Evolutionary conservation across 371 early-diverging fungal species (phyloP).

Genomic region (Saksenaea vasiformis): DNA sequence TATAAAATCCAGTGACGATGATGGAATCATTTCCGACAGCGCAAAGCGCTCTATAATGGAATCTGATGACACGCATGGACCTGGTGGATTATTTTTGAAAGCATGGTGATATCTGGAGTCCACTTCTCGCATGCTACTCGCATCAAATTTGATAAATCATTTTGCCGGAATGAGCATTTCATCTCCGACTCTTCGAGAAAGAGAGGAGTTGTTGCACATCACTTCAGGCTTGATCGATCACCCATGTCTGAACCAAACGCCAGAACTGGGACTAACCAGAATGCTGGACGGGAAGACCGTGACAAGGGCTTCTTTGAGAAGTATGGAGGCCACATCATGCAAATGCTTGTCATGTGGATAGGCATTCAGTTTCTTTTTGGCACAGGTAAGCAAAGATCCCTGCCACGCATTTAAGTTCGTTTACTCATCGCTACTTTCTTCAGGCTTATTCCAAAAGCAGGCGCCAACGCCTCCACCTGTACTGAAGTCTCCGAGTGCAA

Average conservation of each 20-base stretch:
- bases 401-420: neutral
- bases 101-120: too few species aligned
- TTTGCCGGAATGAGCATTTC: too few species aligned
- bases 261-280: slow-evolving; percentile 3
- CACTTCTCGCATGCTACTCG: too few species aligned
- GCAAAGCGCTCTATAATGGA: too few species aligned
- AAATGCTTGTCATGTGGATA: slow-evolving; percentile 44
- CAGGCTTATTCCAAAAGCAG: neutral
- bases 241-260: neutral
- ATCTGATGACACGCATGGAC: too few species aligned
- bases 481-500: neutral
- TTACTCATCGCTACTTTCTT: neutral
- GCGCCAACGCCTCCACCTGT: slow-evolving; percentile 4
- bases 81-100: too few species aligned
- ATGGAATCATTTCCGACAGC: too few species aligned
- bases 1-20: too few species aligned
- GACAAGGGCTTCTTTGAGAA: slow-evolving; percentile 36
- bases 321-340: slow-evolving; percentile 37
- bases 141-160: too few species aligned
- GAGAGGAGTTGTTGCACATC: too few species aligned
- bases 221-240: neutral
- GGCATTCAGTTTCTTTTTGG: slow-evolving; percentile 34
- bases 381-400: slow-evolving; percentile 14
- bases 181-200: too few species aligned
- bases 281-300: slow-evolving; percentile 7